Evolutionary conservation across 1,139 yeast species (phyloP).

Genomic region (Suhomyces yuchorum): DNA sequence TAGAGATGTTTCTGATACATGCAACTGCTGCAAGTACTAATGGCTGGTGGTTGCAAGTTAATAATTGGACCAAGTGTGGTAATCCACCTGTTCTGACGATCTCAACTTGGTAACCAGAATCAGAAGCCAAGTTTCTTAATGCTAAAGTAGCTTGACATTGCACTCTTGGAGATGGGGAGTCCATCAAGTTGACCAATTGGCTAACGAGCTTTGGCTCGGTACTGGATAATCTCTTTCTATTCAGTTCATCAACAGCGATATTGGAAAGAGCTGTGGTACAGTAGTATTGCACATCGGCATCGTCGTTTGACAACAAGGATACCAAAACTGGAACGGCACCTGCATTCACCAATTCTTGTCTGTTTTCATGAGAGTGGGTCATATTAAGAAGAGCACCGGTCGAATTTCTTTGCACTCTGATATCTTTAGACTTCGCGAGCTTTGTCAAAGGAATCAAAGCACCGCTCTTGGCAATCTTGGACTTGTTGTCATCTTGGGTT

Average conservation of each 20-base stretch:
- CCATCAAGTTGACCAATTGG: slow-evolving; percentile 89
- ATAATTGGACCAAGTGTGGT: slow-evolving; percentile 83
- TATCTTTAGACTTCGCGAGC: slow-evolving; percentile 89
- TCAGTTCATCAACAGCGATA: slow-evolving; percentile 93
- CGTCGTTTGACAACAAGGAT: slow-evolving; percentile 80
- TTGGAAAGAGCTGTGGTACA: slow-evolving; percentile 97
- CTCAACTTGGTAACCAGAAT: slow-evolving; percentile 89
- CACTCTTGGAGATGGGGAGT: slow-evolving; percentile 86
- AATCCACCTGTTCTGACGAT: slow-evolving; percentile 95
- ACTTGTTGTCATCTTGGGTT: slow-evolving; percentile 96
- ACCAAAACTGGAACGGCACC: slow-evolving; percentile 98
- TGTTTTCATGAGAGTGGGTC: slow-evolving; percentile 97
- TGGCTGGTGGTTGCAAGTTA: slow-evolving; percentile 90
- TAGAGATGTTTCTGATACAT: slow-evolving; percentile 93
- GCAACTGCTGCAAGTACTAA: slow-evolving; percentile 96
- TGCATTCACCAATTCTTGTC: slow-evolving; percentile 95
- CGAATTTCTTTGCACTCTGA: slow-evolving; percentile 96
- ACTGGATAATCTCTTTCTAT: slow-evolving; percentile 83
- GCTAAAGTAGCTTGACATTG: slow-evolving; percentile 99
- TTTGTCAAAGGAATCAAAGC: slow-evolving; percentile 92
- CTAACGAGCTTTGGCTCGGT: slow-evolving; percentile 93
- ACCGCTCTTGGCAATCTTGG: slow-evolving; percentile 95
- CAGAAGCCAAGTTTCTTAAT: slow-evolving; percentile 91
- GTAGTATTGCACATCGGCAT: slow-evolving; percentile 96
- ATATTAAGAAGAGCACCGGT: slow-evolving; percentile 96